Conservation (phyloP, 139 green algal genomes). For the Micractinium sp. region DNA sequence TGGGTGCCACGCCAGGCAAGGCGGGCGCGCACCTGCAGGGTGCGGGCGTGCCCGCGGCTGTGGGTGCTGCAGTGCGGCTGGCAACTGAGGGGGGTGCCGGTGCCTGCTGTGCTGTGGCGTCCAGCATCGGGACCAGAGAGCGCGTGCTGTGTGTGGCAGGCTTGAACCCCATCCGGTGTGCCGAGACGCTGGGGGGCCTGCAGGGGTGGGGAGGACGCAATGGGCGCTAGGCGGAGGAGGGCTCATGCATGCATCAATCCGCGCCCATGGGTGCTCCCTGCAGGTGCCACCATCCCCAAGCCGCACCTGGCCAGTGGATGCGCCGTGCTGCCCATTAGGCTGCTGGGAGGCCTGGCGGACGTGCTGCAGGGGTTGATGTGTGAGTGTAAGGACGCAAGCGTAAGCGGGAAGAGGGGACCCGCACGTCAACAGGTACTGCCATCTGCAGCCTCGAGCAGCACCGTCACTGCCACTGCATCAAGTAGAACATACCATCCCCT, state of each 20-base stretch:
- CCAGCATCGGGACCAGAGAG: conserved; percentile 3
- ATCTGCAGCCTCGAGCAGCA: neutral
- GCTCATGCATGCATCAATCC: neutral
- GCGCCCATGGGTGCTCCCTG: neutral
- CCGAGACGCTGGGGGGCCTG: neutral
- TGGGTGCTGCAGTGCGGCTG: neutral
- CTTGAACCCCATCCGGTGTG: conserved; percentile 13
- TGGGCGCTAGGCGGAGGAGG: neutral
- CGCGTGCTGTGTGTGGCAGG: conserved; percentile 24
- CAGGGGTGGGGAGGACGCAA: neutral
- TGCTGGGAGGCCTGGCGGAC: neutral
- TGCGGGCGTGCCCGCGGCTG: neutral
- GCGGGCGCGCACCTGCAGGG: too few relatives aligned
- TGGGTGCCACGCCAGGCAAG: too few relatives aligned
- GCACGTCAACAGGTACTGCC: neutral
- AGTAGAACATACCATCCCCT: too few relatives aligned
- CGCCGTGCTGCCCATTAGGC: neutral
- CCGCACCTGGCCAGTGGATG: neutral
- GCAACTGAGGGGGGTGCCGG: neutral
- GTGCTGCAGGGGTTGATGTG: neutral
- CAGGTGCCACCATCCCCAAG: neutral
- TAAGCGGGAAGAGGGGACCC: neutral
- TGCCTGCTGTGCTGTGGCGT: neutral
- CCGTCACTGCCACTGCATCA: neutral
- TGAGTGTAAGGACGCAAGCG: neutral